Evolutionary conservation across 2,329 filamentous ascomycete species (phyloP), one percentile per base, ranked within the genome.

Genomic region (Ophiostoma fasciatum): DNA sequence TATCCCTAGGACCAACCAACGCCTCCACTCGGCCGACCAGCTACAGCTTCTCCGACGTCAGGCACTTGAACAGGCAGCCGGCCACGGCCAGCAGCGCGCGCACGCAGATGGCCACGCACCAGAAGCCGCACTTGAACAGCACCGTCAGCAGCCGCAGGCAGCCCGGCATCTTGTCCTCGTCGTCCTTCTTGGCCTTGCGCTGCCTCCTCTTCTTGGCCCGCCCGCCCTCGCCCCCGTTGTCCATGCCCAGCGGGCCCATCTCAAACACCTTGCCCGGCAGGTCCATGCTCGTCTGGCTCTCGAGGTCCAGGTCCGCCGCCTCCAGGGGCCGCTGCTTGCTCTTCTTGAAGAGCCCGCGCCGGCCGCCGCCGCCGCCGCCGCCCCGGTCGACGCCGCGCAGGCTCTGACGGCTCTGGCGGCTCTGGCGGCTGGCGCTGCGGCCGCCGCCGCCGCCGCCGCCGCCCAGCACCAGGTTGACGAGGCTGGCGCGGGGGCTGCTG

Each of bases 291-390:
- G 60, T 57, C 52, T 78, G 74, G 49, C 72, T 78, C 54, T 77
- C 74, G 5, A 78, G 51, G 45, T 78, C 74, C 26, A 77, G 55
- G 51, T 71, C 74, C 39, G 76, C 68, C 46, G 68, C 63, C 45
- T 75, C 68, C 49, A 70, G 61, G 44, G 60, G 62, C 51, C 51
- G 37, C 32, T 36, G 39, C 22, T 27, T n/a, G 26, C 18, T 51
- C 30, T 38, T 39, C 42, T 48, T 49, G 40, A n/a, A n/a, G n/a
- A n/a, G n/a, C n/a, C n/a, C n/a, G n/a, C n/a, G n/a, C 50, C 49
- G 23, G 52, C 39, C 43, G 41, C 43, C 31, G 33, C 11, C 54
- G 45, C 28, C 42, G 44, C 42, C 17, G n/a, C 12, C 18, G n/a
- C n/a, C n/a, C n/a, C n/a, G n/a, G n/a, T n/a, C n/a, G n/a, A n/a